Base-by-base conservation (phyloP, 1,284 basidiomycete genomes). In the Phellopilus nigrolimitatus region DNA sequence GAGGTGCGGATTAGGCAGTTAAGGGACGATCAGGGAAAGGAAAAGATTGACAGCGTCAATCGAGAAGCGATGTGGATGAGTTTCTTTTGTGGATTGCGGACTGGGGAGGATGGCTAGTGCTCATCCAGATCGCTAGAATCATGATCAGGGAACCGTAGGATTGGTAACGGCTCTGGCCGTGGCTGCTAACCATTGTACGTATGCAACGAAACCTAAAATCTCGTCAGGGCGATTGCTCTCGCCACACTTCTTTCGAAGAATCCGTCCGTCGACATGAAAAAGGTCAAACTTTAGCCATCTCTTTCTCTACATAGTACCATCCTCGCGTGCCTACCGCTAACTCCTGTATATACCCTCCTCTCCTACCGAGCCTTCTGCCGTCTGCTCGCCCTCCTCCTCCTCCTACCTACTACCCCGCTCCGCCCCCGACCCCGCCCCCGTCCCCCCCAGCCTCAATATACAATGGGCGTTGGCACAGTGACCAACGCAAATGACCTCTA, bases 401-500 rank as follows among this genome's bases (percentile, higher is more conserved):
- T 2, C n/a, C 34, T n/a, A n/a, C n/a, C n/a, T 39, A n/a, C 24
- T 19, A 19, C 27, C 33, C 33, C 13, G 8, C 33, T 31, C 31
- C 39, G 43, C 33, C 28, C 50, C 10, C 47, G 34, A n/a, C 21
- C 34, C 19, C 24, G 33, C 45, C 31, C 33, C 13, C 22, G 15
- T n/a, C 22, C 45, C 36, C 10, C 45, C 33, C 1, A 7, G 12
- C 3, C 28, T 33, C 17, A 17, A 33, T 41, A 21, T 37, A 27
- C 28, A 15, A 49, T 45, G 42, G 37, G 52, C 34, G 39, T 37
- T 42, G 33, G 53, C 49, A 22, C 43, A 30, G 71, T 69, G 61
- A 74, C 73, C 61, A 56, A 70, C 55, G 71, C 69, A 67, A 66
- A 69, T 66, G 77, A 79, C 67, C 70, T 79, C 53, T 81, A 75